Percentiles rank a stretch among this genome's conserved stretches.
phyloP scores from a whole-genome alignment of 495 filamentous ascomycete species.

The Rusavskia elegans region DNA sequence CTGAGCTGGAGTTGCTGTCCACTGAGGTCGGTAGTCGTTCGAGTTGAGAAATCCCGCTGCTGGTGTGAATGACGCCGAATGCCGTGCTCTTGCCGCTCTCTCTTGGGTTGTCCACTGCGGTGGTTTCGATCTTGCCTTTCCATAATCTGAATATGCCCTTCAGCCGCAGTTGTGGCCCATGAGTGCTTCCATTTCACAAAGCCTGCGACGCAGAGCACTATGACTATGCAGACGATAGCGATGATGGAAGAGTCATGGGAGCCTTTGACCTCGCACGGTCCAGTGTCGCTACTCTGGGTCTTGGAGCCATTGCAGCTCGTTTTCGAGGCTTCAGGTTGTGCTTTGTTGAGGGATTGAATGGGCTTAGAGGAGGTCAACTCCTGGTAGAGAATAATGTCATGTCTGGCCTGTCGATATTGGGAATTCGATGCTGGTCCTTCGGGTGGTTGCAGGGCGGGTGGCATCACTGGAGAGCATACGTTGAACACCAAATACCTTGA shows the following conservation, averaged over 20 bases:
- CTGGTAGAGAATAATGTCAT: not conserved
- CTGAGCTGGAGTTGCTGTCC: not conserved
- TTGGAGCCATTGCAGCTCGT: not conserved
- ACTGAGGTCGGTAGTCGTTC: not conserved
- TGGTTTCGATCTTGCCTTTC: not conserved
- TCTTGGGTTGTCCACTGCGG: not conserved
- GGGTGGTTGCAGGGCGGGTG: no score
- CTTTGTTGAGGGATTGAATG: not conserved
- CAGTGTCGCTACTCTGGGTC: not conserved
- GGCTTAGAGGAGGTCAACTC: not conserved
- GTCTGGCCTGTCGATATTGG: no score
- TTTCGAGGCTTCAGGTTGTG: not conserved
- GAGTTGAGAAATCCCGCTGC: not conserved
- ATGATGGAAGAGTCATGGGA: not conserved
- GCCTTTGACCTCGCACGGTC: not conserved
- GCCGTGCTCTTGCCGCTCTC: not conserved
- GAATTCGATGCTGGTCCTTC: not conserved
- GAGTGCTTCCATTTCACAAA: not conserved
- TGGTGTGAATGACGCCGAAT: not conserved
- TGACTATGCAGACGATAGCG: not conserved
- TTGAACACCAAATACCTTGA: no score
- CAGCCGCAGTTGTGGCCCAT: not conserved
- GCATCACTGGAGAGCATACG: no score
- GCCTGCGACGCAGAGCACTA: not conserved
- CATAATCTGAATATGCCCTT: not conserved